phyloP scores from a whole-genome alignment of 306 rosid species.

The Hylodesmum podocarpum region DNA sequence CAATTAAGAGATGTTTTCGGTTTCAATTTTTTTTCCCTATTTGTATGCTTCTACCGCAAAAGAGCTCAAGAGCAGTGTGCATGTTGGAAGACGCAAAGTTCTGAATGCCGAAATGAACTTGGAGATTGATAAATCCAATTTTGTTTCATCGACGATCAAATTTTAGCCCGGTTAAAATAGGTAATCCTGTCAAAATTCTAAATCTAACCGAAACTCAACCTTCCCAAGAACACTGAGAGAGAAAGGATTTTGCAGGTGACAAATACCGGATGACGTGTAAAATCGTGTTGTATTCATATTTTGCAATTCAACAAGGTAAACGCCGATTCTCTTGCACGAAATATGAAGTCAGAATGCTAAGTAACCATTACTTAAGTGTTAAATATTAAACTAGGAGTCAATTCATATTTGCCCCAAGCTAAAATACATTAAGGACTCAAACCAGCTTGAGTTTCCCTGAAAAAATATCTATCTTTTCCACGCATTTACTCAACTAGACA shows the following conservation, averaged over 20 bases:
- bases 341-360: background rate
- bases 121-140: no score
- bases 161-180: background rate
- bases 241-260: no score
- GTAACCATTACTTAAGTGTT: background rate
- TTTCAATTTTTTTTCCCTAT: no score
- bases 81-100: no score
- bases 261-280: background rate
- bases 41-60: no score
- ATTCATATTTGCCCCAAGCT: slow-evolving; percentile 4
- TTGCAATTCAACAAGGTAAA: background rate
- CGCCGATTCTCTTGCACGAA: background rate
- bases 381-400: background rate
- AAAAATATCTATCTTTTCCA: slow-evolving; percentile 23
- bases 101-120: no score
- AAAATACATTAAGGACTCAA: slow-evolving; percentile 2
- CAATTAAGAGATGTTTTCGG: no score
- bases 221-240: background rate
- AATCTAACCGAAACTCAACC: background rate
- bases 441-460: background rate
- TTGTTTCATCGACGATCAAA: background rate
- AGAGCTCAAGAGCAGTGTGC: no score
- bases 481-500: slow-evolving; percentile 9
- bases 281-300: background rate
- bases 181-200: background rate